Conservation (phyloP, 805 yeast genomes). For the Sugiyamaella qingdaonensis region DNA sequence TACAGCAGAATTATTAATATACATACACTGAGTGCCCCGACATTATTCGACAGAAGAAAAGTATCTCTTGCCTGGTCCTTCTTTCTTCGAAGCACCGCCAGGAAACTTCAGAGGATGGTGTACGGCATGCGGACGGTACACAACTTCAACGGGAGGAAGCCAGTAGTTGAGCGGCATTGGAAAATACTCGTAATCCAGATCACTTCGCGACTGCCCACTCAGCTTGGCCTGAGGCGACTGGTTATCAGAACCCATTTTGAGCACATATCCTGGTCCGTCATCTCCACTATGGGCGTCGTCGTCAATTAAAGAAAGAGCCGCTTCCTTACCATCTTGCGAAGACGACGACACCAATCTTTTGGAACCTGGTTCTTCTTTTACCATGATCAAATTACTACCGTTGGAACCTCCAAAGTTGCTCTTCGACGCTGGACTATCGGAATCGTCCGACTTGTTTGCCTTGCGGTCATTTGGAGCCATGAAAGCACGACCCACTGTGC, state of each 20-base stretch:
- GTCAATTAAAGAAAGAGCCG: conserved; percentile 6
- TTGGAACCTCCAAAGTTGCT: neutral
- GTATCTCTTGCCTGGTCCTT: conserved; percentile 19
- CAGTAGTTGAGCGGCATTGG: conserved; percentile 50
- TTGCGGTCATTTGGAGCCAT: neutral
- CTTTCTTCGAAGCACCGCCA: conserved; percentile 11
- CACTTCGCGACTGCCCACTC: conserved; percentile 10
- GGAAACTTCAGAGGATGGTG: conserved; percentile 38
- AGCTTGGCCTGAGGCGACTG: conserved; percentile 5
- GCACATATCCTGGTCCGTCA: conserved; percentile 3
- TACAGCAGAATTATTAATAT: neutral
- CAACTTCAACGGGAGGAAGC: conserved; percentile 52
- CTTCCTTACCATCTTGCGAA: neutral
- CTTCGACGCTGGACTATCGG: neutral
- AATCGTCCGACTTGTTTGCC: neutral
- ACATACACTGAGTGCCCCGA: neutral
- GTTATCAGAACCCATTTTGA: conserved; percentile 4
- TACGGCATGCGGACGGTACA: conserved; percentile 52
- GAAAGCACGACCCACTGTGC: conserved; percentile 6
- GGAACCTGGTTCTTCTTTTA: conserved; percentile 1
- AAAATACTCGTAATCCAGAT: conserved; percentile 43
- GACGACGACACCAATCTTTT: neutral
- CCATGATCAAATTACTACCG: neutral
- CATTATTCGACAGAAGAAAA: conserved; percentile 22
- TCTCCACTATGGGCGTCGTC: conserved; percentile 7